These are phyloP conservation scores for Chaetomiaceae sp. DNA, from an alignment of 2,329 filamentous ascomycete species.

Conservation along the genomic window DNA sequence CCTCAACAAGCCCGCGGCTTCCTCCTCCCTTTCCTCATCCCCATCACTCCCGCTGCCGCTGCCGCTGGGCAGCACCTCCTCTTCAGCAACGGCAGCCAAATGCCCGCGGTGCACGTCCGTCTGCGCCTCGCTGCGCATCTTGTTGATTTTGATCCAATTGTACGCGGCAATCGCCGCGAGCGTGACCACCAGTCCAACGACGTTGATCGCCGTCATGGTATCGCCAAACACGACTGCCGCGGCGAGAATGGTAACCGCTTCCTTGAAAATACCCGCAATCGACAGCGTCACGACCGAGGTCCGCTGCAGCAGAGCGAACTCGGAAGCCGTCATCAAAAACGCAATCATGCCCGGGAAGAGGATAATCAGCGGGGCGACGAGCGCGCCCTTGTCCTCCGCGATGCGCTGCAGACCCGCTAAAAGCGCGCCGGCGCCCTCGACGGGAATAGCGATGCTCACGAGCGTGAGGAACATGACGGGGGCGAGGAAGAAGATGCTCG, in stretches of 20 bases:
- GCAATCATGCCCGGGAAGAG: constrained; percentile 88
- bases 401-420: constrained; percentile 61
- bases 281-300: constrained; percentile 94
- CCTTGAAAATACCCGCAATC: constrained; percentile 98
- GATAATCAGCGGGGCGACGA: constrained; percentile 66
- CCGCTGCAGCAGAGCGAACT: constrained; percentile 91
- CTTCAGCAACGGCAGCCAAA: constrained; percentile 26
- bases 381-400: constrained; percentile 60
- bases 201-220: constrained; percentile 78
- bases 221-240: constrained; percentile 88
- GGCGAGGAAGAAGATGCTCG: constrained; percentile 94
- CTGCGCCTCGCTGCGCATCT: constrained; percentile 77
- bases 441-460: constrained; percentile 73
- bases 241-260: constrained; percentile 90
- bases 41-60: constrained; percentile 19
- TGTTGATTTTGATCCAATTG: constrained; percentile 89
- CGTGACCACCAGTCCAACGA: constrained; percentile 82
- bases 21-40: constrained; percentile 40
- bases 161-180: constrained; percentile 82
- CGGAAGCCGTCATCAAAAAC: constrained; percentile 93
- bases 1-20: constrained; percentile 45
- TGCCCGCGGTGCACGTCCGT: constrained; percentile 44
- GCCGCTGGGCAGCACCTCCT: constrained; percentile 4
- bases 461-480: constrained; percentile 92
- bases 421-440: constrained; percentile 73